phyloP scores from a whole-genome alignment of 2,329 filamentous ascomycete species.

The Colletotrichum karsti region DNA sequence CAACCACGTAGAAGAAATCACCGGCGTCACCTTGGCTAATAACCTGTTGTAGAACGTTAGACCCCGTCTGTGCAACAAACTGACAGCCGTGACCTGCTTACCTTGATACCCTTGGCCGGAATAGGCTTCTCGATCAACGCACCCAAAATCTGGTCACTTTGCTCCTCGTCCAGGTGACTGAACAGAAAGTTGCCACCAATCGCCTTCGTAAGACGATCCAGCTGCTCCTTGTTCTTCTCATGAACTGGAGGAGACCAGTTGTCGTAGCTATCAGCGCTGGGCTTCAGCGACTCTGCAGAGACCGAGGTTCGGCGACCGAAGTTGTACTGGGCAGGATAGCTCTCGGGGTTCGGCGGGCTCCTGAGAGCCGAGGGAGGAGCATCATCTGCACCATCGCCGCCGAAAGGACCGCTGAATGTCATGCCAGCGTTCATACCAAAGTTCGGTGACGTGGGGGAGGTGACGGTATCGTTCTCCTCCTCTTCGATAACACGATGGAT shows the following conservation, averaged over 20 bases:
- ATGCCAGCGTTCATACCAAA: slow-evolving; percentile 57
- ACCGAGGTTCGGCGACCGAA: slow-evolving; percentile 93
- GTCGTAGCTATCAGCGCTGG: slow-evolving; percentile 81
- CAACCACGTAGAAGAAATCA: slow-evolving; percentile 98
- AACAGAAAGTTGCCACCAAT: slow-evolving; percentile 94
- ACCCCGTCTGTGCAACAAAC: not conserved
- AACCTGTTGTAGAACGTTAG: slow-evolving; percentile 66
- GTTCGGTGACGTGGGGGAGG: slow-evolving; percentile 75
- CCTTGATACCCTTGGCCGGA: slow-evolving; percentile 85
- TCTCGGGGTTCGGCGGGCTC: slow-evolving; percentile 66
- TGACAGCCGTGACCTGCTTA: slow-evolving; percentile 39
- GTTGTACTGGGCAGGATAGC: slow-evolving; percentile 92
- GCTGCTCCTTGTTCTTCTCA: slow-evolving; percentile 83
- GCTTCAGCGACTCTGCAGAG: slow-evolving; percentile 95
- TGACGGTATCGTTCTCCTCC: slow-evolving; percentile 80
- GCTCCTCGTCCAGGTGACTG: slow-evolving; percentile 92
- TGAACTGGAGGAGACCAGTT: slow-evolving; percentile 91
- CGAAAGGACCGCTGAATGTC: slow-evolving; percentile 61
- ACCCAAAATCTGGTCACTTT: slow-evolving; percentile 85
- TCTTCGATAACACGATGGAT: slow-evolving; percentile 77
- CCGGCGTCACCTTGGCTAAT: slow-evolving; percentile 96
- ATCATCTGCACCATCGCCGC: slow-evolving; percentile 56
- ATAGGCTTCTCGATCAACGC: slow-evolving; percentile 95
- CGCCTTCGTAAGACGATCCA: slow-evolving; percentile 79
- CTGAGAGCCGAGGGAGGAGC: slow-evolving; percentile 53